Evolutionary conservation across 345 rosid species (phyloP), one percentile per base, ranked within the genome.

Genomic region (Rhodomyrtus tomentosa): DNA sequence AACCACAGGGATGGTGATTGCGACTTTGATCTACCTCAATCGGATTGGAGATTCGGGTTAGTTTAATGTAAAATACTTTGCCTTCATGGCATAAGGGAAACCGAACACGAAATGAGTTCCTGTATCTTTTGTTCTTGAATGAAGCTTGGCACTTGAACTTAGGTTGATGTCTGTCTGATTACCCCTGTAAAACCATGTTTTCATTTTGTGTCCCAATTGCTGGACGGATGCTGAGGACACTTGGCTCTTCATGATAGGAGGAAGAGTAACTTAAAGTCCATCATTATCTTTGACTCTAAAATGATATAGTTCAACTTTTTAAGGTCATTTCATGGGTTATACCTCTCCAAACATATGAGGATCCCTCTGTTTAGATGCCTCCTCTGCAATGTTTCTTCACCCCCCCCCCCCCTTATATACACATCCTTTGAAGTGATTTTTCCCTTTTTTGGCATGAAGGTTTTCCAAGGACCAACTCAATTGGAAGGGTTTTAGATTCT

Each of bases 1-100:
- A 10, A 96, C 98, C 50, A 95, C 98, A 81, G 99, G 99, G 87
- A 97, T 97, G 99, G 99, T 97, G 87, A 94, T 97, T 89, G 98
- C 98, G 10, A 97, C 98, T 68, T 90, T 97, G 89, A 90, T 94
- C 87, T 95, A 95, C 90, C 94, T 97, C 89, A 94, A 97, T 86
- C 92, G 94, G 45, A 94, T 93, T 29, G 98, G 98, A 88, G 95
- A 96, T 86, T 94, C 94, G 86, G 99, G 99, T 89, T 88, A 85
- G 68, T 83, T 85, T 81, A 50, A 54, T 80, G 55, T 50, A 83
- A 54, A 20, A 81, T 51, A 52, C 50, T 38, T 51, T 50, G 32
- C 13, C 36, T 52, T 29, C 18, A 50, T 48, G 82, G 48, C 83
- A 53, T 82, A 10, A 40, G 83, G 55, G 40, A 82, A 82, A 40